Percentiles rank a stretch among this genome's conserved stretches.
Evolutionary conservation across 805 yeast genomes (phyloP).

Genomic region (Yarrowia alimentaria): DNA sequence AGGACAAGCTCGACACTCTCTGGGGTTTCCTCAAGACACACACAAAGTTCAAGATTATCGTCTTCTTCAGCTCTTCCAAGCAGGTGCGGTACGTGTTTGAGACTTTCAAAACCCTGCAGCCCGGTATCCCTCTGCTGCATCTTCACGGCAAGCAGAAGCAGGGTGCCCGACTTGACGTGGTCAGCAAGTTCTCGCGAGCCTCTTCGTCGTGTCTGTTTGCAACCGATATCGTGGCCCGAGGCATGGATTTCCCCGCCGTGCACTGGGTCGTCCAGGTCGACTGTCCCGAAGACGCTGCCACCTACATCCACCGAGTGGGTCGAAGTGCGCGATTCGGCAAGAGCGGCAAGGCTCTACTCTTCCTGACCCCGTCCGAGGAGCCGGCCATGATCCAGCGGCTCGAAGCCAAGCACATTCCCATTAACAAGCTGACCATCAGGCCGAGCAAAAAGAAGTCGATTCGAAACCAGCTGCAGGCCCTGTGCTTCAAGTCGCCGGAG

Average conservation of each 20-base stretch:
- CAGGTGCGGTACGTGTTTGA: constrained; percentile 90
- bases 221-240: constrained; percentile 89
- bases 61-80: constrained; percentile 81
- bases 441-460: constrained; percentile 72
- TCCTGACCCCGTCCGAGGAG: constrained; percentile 82
- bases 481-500: constrained; percentile 88
- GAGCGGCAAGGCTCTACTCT: constrained; percentile 73
- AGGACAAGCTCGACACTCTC: constrained; percentile 78
- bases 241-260: constrained; percentile 86
- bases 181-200: constrained; percentile 71
- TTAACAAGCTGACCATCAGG: constrained; percentile 70
- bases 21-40: constrained; percentile 87
- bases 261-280: constrained; percentile 95
- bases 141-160: constrained; percentile 89
- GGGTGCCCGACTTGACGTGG: constrained; percentile 80
- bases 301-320: constrained; percentile 89
- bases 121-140: constrained; percentile 85
- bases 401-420: constrained; percentile 60
- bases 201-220: constrained; percentile 81
- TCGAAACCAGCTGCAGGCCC: constrained; percentile 77
- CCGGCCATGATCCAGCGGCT: constrained; percentile 68
- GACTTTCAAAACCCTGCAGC: constrained; percentile 79
- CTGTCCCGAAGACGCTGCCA: constrained; percentile 86
- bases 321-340: constrained; percentile 87
- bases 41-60: constrained; percentile 72